Base-by-base conservation (phyloP, 2,329 filamentous ascomycete genomes). In the Cladosporium sp. region DNA sequence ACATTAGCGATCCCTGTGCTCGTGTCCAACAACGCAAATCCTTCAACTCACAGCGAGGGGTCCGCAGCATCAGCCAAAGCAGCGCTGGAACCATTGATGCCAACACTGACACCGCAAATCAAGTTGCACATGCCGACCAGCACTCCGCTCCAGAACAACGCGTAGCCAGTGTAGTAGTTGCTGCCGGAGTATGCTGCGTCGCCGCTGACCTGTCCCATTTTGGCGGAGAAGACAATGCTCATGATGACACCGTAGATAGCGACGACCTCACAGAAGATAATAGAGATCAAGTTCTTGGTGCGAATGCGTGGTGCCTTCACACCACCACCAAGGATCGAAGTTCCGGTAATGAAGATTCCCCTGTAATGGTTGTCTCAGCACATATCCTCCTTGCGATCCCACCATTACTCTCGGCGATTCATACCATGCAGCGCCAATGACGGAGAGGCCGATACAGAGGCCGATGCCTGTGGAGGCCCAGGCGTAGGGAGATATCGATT, bases 211-310 rank as follows among this genome's bases (percentile, higher is more conserved):
- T 85, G 79, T 72, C 86, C 85, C 73, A 99, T 82, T 80, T 97
- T 96, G 68, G 93, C 86, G 53, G 93, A 96, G 83, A 98, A 98
- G 75, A 99, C 91, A 78, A 99, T 99, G 74, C 93, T 91, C 93
- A 99, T 99, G 82, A 99, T 99, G 81, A 99, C 94, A 74, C 96
- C 96, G 85, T 99, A 99, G 80, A 99, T 99, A 80, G 95, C 95
- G 75, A 99, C 95, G 76, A 99, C 95, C 83, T 99, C 95, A 84
- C 95, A 99, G 83, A 99, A 99, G 82, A 99, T 98, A 80, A 99
- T 99, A 75, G 94, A 98, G 79, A 99, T 98, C 76, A 99, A 82
- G 85, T 99, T 99, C 89, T 99, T 99, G 69, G 95, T 99, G 79
- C 95, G 92, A 81, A 99, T 99, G 74, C 95, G 91, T 44, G 96